These are phyloP conservation scores for Populus hybrid DNA, from an alignment of 441 rosid genomes.

Conservation along the genomic window DNA sequence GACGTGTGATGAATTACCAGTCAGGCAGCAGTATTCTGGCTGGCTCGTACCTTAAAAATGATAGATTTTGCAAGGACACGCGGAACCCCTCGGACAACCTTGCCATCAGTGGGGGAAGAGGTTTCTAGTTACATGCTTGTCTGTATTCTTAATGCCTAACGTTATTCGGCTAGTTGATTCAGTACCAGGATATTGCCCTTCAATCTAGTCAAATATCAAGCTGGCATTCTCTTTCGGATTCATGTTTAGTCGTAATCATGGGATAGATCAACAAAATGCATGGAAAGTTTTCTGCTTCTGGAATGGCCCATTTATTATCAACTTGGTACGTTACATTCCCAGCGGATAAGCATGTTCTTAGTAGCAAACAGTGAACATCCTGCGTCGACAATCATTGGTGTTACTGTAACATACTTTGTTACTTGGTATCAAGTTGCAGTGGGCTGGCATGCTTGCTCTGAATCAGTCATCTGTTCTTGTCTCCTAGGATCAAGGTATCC, in stretches of 20 bases:
- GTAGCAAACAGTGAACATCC: neutral
- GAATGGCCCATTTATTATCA: neutral
- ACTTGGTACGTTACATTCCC: neutral
- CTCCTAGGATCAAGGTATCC: neutral
- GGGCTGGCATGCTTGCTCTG: neutral
- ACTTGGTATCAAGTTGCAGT: neutral
- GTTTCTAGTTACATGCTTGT: slow-evolving; percentile 16
- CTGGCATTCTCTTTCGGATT: slow-evolving; percentile 16
- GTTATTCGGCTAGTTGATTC: slow-evolving; percentile 5
- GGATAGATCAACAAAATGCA: neutral
- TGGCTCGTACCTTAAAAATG: neutral
- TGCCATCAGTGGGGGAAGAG: neutral
- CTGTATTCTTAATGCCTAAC: slow-evolving; percentile 3
- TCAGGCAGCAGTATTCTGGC: neutral
- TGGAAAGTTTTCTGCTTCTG: neutral
- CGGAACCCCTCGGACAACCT: neutral
- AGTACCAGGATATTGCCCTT: neutral
- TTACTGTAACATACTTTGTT: neutral
- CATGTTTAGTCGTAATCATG: slow-evolving; percentile 27
- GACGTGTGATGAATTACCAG: neutral
- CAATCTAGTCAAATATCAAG: slow-evolving; percentile 28
- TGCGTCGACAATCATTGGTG: neutral
- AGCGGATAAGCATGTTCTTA: neutral
- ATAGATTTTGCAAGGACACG: neutral
- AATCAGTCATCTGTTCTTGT: too few species aligned